phyloP scores from a whole-genome alignment of 768 basidiomycete genomes.

The Serendipita vermifera region DNA sequence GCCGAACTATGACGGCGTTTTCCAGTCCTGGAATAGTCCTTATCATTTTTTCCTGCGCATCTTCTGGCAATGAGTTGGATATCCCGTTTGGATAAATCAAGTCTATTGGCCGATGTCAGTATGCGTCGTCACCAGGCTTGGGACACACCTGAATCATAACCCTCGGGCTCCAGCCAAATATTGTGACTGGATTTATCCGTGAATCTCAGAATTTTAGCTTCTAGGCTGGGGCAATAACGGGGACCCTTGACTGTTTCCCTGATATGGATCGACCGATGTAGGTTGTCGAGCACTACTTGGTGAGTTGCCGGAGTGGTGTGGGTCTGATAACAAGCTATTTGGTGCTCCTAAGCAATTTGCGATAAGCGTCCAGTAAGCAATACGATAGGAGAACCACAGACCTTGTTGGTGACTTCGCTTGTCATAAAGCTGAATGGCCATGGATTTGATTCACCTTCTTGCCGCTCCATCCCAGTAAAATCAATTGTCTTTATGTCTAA shows the following conservation, averaged over 20 bases:
- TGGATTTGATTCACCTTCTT: constrained; percentile 54
- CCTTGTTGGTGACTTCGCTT: constrained; percentile 54
- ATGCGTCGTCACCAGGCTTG: background rate
- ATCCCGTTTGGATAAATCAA: constrained; percentile 85
- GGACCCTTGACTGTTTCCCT: constrained; percentile 86
- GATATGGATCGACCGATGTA: constrained; percentile 72
- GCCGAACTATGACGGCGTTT: constrained; percentile 66
- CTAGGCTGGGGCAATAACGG: constrained; percentile 82
- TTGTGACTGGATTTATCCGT: constrained; percentile 54
- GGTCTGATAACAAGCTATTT: constrained; percentile 62
- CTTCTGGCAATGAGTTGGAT: constrained; percentile 77
- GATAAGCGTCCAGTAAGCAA: constrained; percentile 17
- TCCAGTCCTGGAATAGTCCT: constrained; percentile 76
- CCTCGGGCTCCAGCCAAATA: constrained; percentile 87
- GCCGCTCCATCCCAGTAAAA: constrained; percentile 44
- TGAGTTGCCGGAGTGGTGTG: constrained; percentile 62
- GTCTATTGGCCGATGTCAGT: constrained; percentile 31
- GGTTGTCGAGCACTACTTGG: constrained; percentile 55
- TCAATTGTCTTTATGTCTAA: constrained; percentile 58
- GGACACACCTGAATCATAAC: constrained; percentile 63
- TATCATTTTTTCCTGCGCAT: constrained; percentile 71
- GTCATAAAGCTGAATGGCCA: constrained; percentile 68
- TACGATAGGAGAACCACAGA: constrained; percentile 22
- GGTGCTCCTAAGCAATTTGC: constrained; percentile 42
- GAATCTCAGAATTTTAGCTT: constrained; percentile 76